Base-by-base conservation (phyloP, 805 yeast species). In the Sugiyamaella smithiae region DNA sequence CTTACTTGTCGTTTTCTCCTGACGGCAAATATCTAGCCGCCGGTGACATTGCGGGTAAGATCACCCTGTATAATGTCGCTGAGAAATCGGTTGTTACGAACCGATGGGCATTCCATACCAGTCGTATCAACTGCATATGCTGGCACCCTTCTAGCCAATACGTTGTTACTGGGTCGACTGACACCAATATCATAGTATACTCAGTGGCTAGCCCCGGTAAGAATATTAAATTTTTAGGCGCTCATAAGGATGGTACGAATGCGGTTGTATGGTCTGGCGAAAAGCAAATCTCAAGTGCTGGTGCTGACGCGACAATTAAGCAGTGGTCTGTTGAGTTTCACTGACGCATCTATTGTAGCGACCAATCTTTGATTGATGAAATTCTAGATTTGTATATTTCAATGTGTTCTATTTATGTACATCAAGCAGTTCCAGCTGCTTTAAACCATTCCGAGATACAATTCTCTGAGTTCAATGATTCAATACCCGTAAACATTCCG, bases 31-130 rank as follows among this genome's bases (percentile, higher is more conserved):
- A 69, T 52, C 72, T 85, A 14, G 98, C 98, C 0, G 85, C 84
- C 22, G 97, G 97, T 45, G 97, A 90, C 60, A 74, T 75, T 4
- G 73, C 84, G 46, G 99, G 99, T 28, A 93, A 91, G 65, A 88
- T 89, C 55, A 68, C 83, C n/a, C 72, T 90, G 31, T 88, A 80
- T 67, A 75, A 80, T 54, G 64, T 81, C 5, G 65, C 64, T 1
- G 81, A 80, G 33, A 77, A 71, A 44, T 57, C 75, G 2, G 69
- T 87, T 5, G 59, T 66, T 16, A 88, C 98, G 1, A 80, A 95
- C 0, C 79, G 97, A 63, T 93, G 99, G 99, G 84, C 95, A 0
- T 91, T 88, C 81, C 97, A 93, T 65, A 86, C 90, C 1, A 84
- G 96, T 49, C 81, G 78, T 48, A 84, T 93, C 54, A 81, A 80